Evolutionary conservation across 352 stramenopile species (phyloP).

Genomic region (Phytophthora sojae): DNA sequence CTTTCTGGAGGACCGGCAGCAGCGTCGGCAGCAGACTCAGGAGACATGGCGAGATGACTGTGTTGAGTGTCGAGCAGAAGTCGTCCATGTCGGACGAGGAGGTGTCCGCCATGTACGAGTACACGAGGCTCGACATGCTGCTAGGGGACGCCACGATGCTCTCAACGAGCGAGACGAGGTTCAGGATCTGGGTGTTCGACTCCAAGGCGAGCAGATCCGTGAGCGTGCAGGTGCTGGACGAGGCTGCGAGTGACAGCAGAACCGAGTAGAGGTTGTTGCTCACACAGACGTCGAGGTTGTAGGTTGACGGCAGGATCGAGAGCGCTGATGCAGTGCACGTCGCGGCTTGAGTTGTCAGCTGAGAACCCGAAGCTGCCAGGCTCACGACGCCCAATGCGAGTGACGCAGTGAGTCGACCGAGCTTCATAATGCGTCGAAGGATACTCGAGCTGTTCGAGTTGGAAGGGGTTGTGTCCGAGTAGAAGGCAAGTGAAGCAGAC

Average conservation of each 20-base stretch:
- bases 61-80: slow-evolving; percentile 51
- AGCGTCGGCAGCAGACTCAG: slow-evolving; percentile 40
- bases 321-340: slow-evolving; percentile 37
- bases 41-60: slow-evolving; percentile 47
- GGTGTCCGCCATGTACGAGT: slow-evolving; percentile 51
- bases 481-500: slow-evolving; percentile 6
- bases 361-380: slow-evolving; percentile 1
- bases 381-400: slow-evolving; percentile 22
- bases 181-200: slow-evolving; percentile 39
- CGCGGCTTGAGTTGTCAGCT: slow-evolving; percentile 17
- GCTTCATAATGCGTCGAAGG: slow-evolving; percentile 25
- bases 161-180: slow-evolving; percentile 32
- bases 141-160: slow-evolving; percentile 44
- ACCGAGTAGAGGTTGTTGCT: slow-evolving; percentile 50
- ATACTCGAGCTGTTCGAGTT: slow-evolving; percentile 15
- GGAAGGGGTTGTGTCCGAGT: not conserved
- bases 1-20: slow-evolving; percentile 32
- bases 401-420: slow-evolving; percentile 21
- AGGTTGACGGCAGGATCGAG: slow-evolving; percentile 41
- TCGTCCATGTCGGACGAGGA: slow-evolving; percentile 39
- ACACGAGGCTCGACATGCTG: slow-evolving; percentile 46
- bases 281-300: slow-evolving; percentile 51
- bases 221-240: slow-evolving; percentile 41
- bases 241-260: slow-evolving; percentile 32
- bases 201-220: slow-evolving; percentile 37